Evolutionary conservation across 2,329 filamentous ascomycete species (phyloP), one percentile per base, ranked within the genome.

Genomic region (Nannizzia gypsea): DNA sequence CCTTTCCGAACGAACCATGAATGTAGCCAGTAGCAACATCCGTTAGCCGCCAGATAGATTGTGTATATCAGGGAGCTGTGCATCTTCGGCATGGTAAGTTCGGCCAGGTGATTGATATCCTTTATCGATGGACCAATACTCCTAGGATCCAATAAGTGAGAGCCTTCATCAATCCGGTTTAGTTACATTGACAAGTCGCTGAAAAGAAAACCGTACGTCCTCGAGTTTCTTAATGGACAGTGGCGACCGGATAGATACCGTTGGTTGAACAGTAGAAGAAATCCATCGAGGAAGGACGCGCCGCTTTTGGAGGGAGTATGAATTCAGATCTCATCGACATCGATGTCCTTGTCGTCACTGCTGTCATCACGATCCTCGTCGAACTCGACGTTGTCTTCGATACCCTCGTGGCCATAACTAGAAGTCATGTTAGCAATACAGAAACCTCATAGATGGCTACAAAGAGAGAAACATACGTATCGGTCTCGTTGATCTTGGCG

Each of bases 401-500:
- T 88, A 76, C 90, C 91, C 75, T 91, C 89, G 76, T 91, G 89
- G 71, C 89, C 84, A 72, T 84, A 78, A 66, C 65, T 69, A 48
- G 34, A 58, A 55, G 34, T 28, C 48, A 61, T 40, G 60, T 57
- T 57, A 59, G 57, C 34, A 46, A 34, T 8, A 46, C 56, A 26
- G 13, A 5, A 34, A 50, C 5, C n/a, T 59, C 34, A 44, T 44
- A 3, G 13, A 50, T 11, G 24, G 17, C 22, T 38, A 46, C 3
- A 24, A 55, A 57, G 28, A 55, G 42, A 56, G 44, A 61, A 65
- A 68, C 84, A 71, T 87, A 95, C 55, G 90, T 95, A 77, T 97
- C 93, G 65, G 90, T 96, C 84, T 99, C 93, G 84, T 99, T 99
- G 84, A 99, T 99, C 87, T 97, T 97, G 74, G 93, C 93, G 71